phyloP scores from a whole-genome alignment of 148 eudicot genomes.

The Silene conica region DNA sequence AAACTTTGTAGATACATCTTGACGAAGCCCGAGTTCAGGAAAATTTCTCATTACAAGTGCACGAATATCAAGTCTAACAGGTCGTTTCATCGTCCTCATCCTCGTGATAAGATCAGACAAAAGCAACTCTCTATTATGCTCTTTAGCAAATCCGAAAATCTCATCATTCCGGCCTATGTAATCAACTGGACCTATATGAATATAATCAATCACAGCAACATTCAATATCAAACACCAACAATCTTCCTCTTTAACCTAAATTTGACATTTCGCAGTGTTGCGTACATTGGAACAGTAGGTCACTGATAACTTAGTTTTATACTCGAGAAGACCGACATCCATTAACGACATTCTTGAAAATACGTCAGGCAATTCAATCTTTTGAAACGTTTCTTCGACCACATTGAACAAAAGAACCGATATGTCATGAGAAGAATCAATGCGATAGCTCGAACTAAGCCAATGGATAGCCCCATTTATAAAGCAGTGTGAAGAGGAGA shows the following conservation, averaged over 20 bases:
- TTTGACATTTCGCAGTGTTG: not conserved
- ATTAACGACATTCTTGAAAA: not conserved
- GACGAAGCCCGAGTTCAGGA: too few relatives aligned
- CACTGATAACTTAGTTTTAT: not conserved
- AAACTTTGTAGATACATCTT: too few relatives aligned
- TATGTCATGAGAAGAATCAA: too few relatives aligned
- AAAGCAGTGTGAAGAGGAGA: not conserved
- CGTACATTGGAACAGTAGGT: not conserved
- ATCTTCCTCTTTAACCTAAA: not conserved
- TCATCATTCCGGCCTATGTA: too few relatives aligned
- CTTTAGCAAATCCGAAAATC: too few relatives aligned
- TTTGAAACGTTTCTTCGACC: not conserved
- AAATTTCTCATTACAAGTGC: too few relatives aligned
- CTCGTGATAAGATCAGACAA: too few relatives aligned
- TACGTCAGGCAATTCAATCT: not conserved
- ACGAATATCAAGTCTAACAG: too few relatives aligned
- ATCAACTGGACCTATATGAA: too few relatives aligned
- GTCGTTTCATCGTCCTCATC: too few relatives aligned
- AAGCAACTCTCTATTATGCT: not conserved
- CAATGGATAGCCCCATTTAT: slow-evolving; percentile 3
- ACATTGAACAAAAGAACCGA: not conserved
- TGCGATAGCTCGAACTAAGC: not conserved
- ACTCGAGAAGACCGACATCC: not conserved
- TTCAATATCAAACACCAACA: slow-evolving; percentile 2
- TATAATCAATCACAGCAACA: not conserved